A percentile compares a stretch with the other conserved stretches of the same genome.
Evolutionary conservation across 495 filamentous ascomycete genomes (phyloP).

Genomic region (Barbatosphaeria neglecta): DNA sequence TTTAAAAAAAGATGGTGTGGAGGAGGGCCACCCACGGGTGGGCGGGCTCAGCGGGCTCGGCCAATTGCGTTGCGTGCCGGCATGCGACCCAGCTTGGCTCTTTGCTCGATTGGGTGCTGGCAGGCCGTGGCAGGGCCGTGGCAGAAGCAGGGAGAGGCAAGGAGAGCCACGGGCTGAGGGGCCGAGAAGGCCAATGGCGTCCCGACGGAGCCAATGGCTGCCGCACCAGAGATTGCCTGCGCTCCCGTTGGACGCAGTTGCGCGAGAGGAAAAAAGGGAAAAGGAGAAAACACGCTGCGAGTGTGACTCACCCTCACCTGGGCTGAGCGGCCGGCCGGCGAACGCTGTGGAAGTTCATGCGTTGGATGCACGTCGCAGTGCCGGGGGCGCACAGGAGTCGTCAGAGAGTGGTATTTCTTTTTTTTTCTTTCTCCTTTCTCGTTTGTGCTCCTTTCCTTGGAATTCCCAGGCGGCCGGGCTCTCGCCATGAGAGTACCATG

Average conservation of each 20-base stretch:
- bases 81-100: no score
- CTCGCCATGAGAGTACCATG: no score
- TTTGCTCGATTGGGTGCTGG: background rate
- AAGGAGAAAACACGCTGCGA: no score
- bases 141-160: background rate
- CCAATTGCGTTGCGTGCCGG: background rate
- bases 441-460: background rate
- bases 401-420: background rate
- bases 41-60: background rate
- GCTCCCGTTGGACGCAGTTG: background rate
- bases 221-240: background rate
- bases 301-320: background rate
- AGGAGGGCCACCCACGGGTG: no score
- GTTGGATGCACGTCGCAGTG: background rate
- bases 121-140: background rate
- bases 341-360: background rate
- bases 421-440: background rate
- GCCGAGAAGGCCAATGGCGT: background rate
- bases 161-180: background rate
- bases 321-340: background rate
- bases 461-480: no score
- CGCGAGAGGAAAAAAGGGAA: background rate
- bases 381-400: background rate
- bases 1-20: no score
- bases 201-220: background rate